Base-by-base conservation (phyloP, 768 basidiomycete species). In the Russula emetica region DNA sequence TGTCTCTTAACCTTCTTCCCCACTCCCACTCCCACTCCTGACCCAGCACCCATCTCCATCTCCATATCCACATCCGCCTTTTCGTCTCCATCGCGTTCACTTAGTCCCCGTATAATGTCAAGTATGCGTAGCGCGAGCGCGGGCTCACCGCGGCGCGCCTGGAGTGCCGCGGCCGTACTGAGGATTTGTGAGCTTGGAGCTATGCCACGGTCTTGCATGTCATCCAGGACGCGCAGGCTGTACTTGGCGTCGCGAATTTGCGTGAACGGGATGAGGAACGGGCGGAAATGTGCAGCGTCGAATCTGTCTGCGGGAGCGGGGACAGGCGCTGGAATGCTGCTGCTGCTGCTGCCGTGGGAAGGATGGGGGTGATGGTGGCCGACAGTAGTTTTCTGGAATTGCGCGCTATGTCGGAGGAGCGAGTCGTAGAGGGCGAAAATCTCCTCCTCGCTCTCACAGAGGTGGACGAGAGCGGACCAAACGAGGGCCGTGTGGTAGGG, bases 121-220 rank as follows among this genome's bases (percentile, higher is more conserved):
- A 87, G 71, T 36, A 87, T 72, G 26, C 70, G 58, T 26, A 82
- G 69, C 10, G 80, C 78, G 10, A 72, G 69, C 1, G 10, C 16
- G 0, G 72, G 67, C 42, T 81, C 74, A 1, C 78, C 80, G 18
- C 60, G 56, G 18, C 74, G 71, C 16, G 82, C 81, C 67, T 79
- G 85, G 13, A 72, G 73, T 2, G 79, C 77, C 0, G 79, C 80
- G 36, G 84, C 69, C 34, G 80, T 77, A n/a, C 81, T 80, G 69
- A 80, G 80, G 42, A 83, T 79, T n/a, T 79, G 71, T 8, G 77
- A 68, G 26, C 72, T 72, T 0, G 85, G 85, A 6, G 69, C 57
- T 32, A 88, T 65, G 5, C 79, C 80, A 0, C 80, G 69, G 8
- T 68, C 56, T 4, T 76, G 52, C 83, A 88, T 86, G 69, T 87